Evolutionary conservation across 108 stramenopile genomes (phyloP).

Genomic region (Skeletonema grethae): DNA sequence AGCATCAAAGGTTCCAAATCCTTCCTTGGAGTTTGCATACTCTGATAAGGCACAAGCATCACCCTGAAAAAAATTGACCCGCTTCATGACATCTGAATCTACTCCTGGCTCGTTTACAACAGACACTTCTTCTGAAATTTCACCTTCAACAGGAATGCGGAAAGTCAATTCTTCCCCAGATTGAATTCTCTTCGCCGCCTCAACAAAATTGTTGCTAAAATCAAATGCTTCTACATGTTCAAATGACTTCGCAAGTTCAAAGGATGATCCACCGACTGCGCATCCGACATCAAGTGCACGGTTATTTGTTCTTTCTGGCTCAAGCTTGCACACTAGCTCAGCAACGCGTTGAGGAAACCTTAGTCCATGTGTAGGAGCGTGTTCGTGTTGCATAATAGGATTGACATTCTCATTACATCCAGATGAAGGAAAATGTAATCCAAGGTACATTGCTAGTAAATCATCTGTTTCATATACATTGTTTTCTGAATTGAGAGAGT

Average conservation of each 20-base stretch:
- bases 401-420: conserved; percentile 55
- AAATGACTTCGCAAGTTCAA: conserved; percentile 85
- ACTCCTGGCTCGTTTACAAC: conserved; percentile 68
- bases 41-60: conserved; percentile 85
- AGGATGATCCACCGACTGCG: conserved; percentile 90
- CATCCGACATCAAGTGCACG: conserved; percentile 89
- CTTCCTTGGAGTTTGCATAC: conserved; percentile 42
- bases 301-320: conserved; percentile 56
- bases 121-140: conserved; percentile 63
- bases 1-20: conserved; percentile 87
- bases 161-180: conserved; percentile 63
- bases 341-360: conserved; percentile 79
- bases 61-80: conserved; percentile 84
- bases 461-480: conserved; percentile 82
- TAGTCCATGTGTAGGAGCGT: conserved; percentile 65
- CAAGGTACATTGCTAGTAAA: conserved; percentile 77
- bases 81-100: conserved; percentile 44
- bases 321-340: conserved; percentile 50
- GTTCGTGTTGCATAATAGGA: conserved; percentile 63
- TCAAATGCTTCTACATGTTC: conserved; percentile 92
- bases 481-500: not conserved
- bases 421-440: conserved; percentile 75
- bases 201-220: conserved; percentile 80
- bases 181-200: conserved; percentile 83
- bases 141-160: conserved; percentile 80